These are phyloP conservation scores for Allium fistulosum DNA, from an alignment of 106 monocot genomes.

Conservation along the genomic window DNA sequence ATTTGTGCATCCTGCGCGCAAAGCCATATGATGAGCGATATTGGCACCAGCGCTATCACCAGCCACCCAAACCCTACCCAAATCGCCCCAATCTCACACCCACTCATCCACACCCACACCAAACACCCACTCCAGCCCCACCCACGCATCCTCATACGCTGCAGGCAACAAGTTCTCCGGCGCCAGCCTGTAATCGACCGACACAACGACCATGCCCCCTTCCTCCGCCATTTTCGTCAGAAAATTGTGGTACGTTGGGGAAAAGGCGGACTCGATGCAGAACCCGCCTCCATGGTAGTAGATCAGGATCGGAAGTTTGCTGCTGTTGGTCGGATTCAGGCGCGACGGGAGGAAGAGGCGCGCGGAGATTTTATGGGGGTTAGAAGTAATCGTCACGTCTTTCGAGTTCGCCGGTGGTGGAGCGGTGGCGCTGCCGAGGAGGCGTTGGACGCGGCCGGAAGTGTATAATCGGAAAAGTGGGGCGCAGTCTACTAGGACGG, in stretches of 20 bases:
- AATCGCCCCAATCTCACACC: no score
- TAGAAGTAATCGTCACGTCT: neutral
- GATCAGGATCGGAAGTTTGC: conserved; percentile 43
- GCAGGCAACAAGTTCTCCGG: no score
- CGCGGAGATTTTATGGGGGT: conserved; percentile 3
- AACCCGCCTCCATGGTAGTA: conserved; percentile 70
- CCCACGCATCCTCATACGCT: no score
- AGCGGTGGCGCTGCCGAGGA: neutral
- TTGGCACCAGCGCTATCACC: no score
- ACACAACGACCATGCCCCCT: conserved; percentile 30
- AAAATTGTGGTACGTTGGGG: conserved; percentile 30
- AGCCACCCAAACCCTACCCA: no score
- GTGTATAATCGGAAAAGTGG: neutral
- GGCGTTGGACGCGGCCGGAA: conserved; percentile 19
- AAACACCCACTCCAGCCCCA: no score
- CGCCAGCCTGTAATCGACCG: conserved; percentile 51
- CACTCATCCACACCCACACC: no score
- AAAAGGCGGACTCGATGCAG: conserved; percentile 32
- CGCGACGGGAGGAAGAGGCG: conserved; percentile 37
- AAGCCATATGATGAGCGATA: no score
- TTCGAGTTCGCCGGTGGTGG: conserved; percentile 10
- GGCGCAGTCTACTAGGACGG: neutral
- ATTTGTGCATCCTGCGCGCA: no score
- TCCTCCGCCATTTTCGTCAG: conserved; percentile 28
- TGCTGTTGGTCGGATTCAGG: neutral